Base-by-base conservation (phyloP, 495 filamentous ascomycete species). In the Lepidopterella palustris region DNA sequence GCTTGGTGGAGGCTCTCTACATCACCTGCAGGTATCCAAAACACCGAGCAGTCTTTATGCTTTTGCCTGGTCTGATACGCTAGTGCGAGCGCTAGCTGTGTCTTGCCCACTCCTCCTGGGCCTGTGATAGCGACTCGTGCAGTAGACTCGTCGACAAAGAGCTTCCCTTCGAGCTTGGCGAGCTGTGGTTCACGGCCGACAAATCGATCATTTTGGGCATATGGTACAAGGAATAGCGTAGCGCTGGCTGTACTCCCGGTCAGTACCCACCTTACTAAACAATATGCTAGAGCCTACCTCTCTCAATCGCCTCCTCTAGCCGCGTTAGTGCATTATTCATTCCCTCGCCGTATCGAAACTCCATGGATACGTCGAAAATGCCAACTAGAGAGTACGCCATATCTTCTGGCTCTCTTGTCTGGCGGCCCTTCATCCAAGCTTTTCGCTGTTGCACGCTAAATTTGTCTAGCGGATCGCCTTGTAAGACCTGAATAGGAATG, bases 181-280 rank as follows among this genome's bases (percentile, higher is more conserved):
- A 49, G 45, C 45, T 23, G 4, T 4, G 18, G 1, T 9, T 2
- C 24, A 1, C 72, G 71, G 28, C 72, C 71, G 45, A 71, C 58
- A 54, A 74, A 76, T 13, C 58, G 45, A 40, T 45, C 29, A 42
- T 74, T 71, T 42, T 45, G 18, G 9, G 51, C 31, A 42, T 70
- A 55, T 10, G 70, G 68, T 40, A 73, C 57, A 18, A n/a, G n/a
- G n/a, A n/a, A n/a, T n/a, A n/a, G n/a, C n/a, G n/a, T n/a, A n/a
- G n/a, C n/a, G n/a, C n/a, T n/a, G n/a, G n/a, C n/a, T n/a, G n/a
- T n/a, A n/a, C n/a, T n/a, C n/a, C n/a, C n/a, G n/a, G n/a, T n/a
- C n/a, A n/a, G n/a, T n/a, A n/a, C n/a, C n/a, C n/a, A n/a, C n/a
- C n/a, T n/a, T n/a, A n/a, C n/a, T n/a, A n/a, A n/a, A n/a, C n/a